Evolutionary conservation across 441 rosid genomes (phyloP), one percentile per base, ranked within the genome.

Genomic region (Mallotus repandus): DNA sequence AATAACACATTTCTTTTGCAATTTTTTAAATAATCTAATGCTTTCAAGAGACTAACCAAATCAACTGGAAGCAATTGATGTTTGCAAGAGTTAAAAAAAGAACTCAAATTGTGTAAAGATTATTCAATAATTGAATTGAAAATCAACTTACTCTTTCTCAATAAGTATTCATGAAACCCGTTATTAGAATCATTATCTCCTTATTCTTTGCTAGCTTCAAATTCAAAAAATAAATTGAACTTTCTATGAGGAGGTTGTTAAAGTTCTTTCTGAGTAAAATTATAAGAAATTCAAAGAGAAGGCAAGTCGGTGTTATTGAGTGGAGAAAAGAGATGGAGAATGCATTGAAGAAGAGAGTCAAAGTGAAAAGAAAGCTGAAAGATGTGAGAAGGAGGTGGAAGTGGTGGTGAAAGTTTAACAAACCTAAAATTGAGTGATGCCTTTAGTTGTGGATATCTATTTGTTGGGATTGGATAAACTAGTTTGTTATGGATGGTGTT

Each of bases 341-440:
- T 97, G 72, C 88, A 88, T 65, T 91, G 88, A 49, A 94, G 89
- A 53, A 94, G 86, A 0, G 96, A 87, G 64, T 92, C 97, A 18
- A 92, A 81, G 52, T 92, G 94, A 32, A 85, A 74, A 4, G 88
- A 74, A 0, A 88, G 82, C 65, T 89, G 77, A 41, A 88, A 67
- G 2, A 48, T 92, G 46, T 92, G 67, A 11, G 80, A 83, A 48
- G 93, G 69, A 9, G 80, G 84, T 25, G 0, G 41, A 35, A 89
- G 89, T 70, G 91, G 88, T 13, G 79, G 87, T 8, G 91, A 92
- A 15, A 92, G 86, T 7, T 86, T 76, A 2, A 92, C 78, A 1
- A 93, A 90, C 76, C 82, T 87, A 91, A 89, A 89, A 79, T 85
- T 90, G 58, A 87, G 60, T 4, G 90, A 79, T 0, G 84, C 83